These are phyloP conservation scores for Botrytis squamosa DNA, from an alignment of 2,329 filamentous ascomycete species.

Conservation along the genomic window DNA sequence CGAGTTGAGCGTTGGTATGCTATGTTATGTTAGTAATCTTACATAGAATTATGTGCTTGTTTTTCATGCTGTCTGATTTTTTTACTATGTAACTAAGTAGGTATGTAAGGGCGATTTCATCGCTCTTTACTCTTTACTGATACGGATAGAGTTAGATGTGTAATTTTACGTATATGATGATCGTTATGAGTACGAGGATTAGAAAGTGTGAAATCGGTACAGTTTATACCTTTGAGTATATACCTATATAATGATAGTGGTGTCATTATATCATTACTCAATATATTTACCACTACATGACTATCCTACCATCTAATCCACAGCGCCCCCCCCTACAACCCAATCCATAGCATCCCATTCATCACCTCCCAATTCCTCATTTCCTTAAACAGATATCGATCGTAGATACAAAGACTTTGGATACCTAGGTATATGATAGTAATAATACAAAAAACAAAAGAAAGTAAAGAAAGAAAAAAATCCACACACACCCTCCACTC, in stretches of 20 bases:
- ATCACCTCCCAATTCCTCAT: neutral
- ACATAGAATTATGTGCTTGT: neutral
- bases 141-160: neutral
- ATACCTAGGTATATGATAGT: neutral
- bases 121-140: neutral
- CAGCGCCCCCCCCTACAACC: too few relatives aligned
- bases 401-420: neutral
- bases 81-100: neutral
- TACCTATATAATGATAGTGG: too few relatives aligned
- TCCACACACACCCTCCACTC: too few relatives aligned
- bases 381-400: neutral
- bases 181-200: neutral
- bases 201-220: neutral
- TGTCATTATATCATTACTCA: neutral
- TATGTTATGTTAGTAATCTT: neutral
- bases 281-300: too few relatives aligned
- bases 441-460: neutral
- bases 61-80: neutral
- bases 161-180: neutral
- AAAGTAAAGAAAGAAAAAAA: neutral
- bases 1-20: neutral
- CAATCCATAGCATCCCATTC: too few relatives aligned
- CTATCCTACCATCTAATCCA: too few relatives aligned
- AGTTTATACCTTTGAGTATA: too few relatives aligned
- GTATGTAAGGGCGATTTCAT: neutral